A percentile compares a stretch with the other conserved stretches of the same genome.
Evolutionary conservation across 2,329 filamentous ascomycete genomes (phyloP).

Genomic region (Talaromyces rugulosus): DNA sequence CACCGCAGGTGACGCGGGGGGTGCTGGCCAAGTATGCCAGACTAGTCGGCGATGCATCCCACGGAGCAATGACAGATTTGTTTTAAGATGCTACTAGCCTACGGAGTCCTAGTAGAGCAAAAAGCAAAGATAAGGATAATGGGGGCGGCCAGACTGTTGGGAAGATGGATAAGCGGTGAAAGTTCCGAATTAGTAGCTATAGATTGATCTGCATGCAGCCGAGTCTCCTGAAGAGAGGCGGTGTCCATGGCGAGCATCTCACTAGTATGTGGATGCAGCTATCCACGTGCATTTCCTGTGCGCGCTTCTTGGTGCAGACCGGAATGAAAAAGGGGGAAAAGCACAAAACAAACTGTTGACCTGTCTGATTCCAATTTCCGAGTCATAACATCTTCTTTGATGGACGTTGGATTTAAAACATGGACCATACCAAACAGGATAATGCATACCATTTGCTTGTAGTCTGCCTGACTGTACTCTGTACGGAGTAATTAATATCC

Average conservation of each 20-base stretch:
- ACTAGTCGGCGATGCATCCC: constrained; percentile 84
- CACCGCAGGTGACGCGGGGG: constrained; percentile 71
- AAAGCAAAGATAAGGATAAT: background rate
- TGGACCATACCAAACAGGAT: background rate
- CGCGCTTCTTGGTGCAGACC: background rate
- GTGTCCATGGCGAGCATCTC: background rate
- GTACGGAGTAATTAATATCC: background rate
- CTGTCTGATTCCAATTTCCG: background rate
- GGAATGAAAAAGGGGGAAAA: background rate
- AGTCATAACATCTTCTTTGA: background rate
- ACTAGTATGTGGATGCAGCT: background rate
- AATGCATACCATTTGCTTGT: background rate
- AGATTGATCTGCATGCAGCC: background rate
- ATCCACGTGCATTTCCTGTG: background rate
- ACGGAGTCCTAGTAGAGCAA: too few species aligned
- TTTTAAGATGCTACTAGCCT: background rate
- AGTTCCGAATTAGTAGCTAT: background rate
- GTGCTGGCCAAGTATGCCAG: constrained; percentile 85
- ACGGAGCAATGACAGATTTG: constrained; percentile 81
- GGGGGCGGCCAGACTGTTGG: background rate
- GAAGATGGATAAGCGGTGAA: background rate
- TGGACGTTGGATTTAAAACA: background rate
- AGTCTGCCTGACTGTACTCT: background rate
- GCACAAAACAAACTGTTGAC: background rate
- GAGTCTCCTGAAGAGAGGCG: background rate